Conservation (phyloP, 1,284 basidiomycete genomes). For the Ceratobasidium sp. region DNA sequence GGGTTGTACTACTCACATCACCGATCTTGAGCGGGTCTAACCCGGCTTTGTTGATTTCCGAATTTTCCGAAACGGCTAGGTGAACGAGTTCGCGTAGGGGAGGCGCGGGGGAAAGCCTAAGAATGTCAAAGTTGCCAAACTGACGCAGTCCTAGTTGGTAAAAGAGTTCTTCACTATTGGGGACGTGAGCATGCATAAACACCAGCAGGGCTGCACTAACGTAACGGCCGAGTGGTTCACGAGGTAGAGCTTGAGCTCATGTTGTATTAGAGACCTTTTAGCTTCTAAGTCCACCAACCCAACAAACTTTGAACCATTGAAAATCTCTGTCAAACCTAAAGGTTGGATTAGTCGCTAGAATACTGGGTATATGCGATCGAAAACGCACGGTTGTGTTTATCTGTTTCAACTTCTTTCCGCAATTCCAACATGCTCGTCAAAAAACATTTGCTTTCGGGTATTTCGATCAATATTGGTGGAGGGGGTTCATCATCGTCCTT, state of each 20-base stretch:
- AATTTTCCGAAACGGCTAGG: conserved; percentile 80
- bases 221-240: conserved; percentile 84
- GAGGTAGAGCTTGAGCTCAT: conserved; percentile 87
- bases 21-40: conserved; percentile 61
- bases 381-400: conserved; percentile 72
- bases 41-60: conserved; percentile 49
- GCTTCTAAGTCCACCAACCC: conserved; percentile 85
- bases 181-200: not conserved
- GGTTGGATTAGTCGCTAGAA: not conserved
- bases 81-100: conserved; percentile 72
- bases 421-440: conserved; percentile 81
- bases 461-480: conserved; percentile 45
- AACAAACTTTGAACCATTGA: conserved; percentile 90
- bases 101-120: conserved; percentile 86
- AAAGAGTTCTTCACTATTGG: conserved; percentile 85
- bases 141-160: conserved; percentile 94
- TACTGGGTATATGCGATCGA: not conserved
- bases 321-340: conserved; percentile 80
- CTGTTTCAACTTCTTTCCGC: conserved; percentile 65
- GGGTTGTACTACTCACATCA: conserved; percentile 61
- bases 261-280: conserved; percentile 84
- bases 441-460: conserved; percentile 75
- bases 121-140: conserved; percentile 81
- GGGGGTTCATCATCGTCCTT: conserved; percentile 40
- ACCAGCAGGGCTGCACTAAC: conserved; percentile 59